phyloP scores from a whole-genome alignment of 495 filamentous ascomycete species.

The Peziza echinospora region DNA sequence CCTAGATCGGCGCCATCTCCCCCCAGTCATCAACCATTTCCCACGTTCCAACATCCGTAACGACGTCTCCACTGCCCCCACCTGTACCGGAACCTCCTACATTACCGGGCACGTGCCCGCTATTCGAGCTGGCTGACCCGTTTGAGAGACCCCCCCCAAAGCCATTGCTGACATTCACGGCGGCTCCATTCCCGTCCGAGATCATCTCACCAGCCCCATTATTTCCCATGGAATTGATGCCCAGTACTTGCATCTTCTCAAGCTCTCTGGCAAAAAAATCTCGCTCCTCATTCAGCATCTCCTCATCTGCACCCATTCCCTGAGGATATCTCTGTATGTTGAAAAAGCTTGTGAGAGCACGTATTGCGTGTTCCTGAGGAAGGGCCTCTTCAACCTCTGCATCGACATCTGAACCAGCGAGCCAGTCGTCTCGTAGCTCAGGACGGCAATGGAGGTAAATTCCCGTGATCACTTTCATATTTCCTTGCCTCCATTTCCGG shows the following conservation, averaged over 20 bases:
- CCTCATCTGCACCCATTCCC: conserved; percentile 50
- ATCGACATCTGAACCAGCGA: conserved; percentile 75
- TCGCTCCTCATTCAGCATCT: conserved; percentile 50
- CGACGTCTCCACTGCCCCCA: conserved; percentile 51
- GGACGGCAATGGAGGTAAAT: conserved; percentile 84
- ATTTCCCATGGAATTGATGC: conserved; percentile 17
- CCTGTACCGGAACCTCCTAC: no score
- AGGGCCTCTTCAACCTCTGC: conserved; percentile 79
- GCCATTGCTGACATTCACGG: conserved; percentile 21
- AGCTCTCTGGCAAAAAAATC: conserved; percentile 83
- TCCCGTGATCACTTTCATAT: conserved; percentile 96
- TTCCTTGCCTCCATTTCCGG: conserved; percentile 89
- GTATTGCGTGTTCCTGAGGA: conserved; percentile 70
- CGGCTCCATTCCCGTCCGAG: conserved; percentile 28
- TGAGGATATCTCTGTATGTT: conserved; percentile 64
- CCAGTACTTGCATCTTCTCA: conserved; percentile 48
- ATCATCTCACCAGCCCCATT: conserved; percentile 26
- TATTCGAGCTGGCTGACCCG: not conserved
- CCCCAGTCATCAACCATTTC: conserved; percentile 85
- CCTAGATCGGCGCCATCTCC: conserved; percentile 1
- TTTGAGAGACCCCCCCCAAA: not conserved
- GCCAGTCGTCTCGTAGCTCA: conserved; percentile 86
- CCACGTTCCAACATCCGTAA: conserved; percentile 80
- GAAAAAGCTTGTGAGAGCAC: conserved; percentile 79
- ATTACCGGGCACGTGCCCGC: no score